These are phyloP conservation scores for Huntiella omanensis DNA, from an alignment of 2,329 filamentous ascomycete genomes.

Conservation along the genomic window DNA sequence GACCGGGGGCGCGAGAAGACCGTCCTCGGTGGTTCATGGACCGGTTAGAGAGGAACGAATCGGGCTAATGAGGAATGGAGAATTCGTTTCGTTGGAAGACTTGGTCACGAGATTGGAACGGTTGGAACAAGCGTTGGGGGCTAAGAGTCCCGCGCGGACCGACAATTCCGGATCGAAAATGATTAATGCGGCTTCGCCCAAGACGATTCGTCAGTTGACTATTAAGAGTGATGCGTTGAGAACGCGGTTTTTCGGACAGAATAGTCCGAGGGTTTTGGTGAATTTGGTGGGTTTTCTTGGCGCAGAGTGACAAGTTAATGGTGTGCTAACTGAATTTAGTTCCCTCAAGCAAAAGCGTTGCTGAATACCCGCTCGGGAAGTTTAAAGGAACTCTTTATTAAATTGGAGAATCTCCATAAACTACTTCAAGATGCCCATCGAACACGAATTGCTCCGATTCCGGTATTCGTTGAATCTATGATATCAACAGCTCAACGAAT, in stretches of 20 bases:
- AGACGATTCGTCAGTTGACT: slow-evolving; percentile 30
- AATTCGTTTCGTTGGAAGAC: slow-evolving; percentile 25
- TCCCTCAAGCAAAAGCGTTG: slow-evolving; percentile 34
- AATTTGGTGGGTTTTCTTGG: slow-evolving; percentile 32
- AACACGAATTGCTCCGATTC: slow-evolving; percentile 29
- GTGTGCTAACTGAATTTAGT: slow-evolving; percentile 19
- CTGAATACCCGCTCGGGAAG: slow-evolving; percentile 24
- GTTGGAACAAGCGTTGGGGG: slow-evolving; percentile 30
- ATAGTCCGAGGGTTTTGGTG: slow-evolving; percentile 31
- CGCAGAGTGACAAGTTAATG: background rate
- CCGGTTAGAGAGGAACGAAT: background rate
- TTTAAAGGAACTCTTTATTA: slow-evolving; percentile 24
- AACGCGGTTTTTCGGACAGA: slow-evolving; percentile 34
- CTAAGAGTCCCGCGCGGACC: slow-evolving; percentile 22
- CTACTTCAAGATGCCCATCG: slow-evolving; percentile 28
- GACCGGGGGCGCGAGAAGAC: background rate
- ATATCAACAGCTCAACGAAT: slow-evolving; percentile 38
- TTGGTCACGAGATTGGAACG: slow-evolving; percentile 31
- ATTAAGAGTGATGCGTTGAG: slow-evolving; percentile 27
- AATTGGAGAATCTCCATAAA: slow-evolving; percentile 28
- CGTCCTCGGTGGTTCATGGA: too few species aligned
- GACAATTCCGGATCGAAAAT: slow-evolving; percentile 15
- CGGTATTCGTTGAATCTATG: slow-evolving; percentile 39
- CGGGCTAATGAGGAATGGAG: slow-evolving; percentile 13
- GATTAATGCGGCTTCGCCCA: slow-evolving; percentile 21